These are phyloP conservation scores for Drosera spatulata DNA, from an alignment of 179 eudicot genomes.

Conservation along the genomic window DNA sequence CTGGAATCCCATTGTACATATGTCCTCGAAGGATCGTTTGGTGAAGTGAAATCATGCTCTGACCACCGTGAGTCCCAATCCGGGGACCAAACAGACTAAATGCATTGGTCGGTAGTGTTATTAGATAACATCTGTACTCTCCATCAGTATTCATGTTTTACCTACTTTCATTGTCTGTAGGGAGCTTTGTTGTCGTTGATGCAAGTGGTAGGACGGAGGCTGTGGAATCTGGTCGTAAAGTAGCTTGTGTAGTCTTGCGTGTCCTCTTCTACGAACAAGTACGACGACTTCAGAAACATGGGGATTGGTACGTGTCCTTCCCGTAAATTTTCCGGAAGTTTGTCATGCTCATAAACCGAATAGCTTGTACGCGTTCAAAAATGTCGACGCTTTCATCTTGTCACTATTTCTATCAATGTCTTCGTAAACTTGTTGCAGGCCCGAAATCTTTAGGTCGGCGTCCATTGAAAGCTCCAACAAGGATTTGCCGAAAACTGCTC, in stretches of 20 bases:
- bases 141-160: not conserved
- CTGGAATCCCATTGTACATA: too few relatives aligned
- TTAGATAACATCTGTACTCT: not conserved
- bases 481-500: not conserved
- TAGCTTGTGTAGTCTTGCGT: constrained; percentile 62
- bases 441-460: constrained; percentile 28
- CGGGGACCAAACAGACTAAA: too few relatives aligned
- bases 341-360: not conserved
- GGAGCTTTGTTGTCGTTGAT: constrained; percentile 83
- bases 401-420: not conserved
- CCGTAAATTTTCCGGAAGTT: not conserved
- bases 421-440: constrained; percentile 36
- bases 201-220: constrained; percentile 85
- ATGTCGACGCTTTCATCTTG: not conserved
- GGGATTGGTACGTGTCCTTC: constrained; percentile 49
- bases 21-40: too few relatives aligned
- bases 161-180: constrained; percentile 20
- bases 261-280: constrained; percentile 91
- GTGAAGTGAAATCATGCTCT: too few relatives aligned
- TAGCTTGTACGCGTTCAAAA: not conserved
- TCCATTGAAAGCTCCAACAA: constrained; percentile 8
- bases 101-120: too few relatives aligned
- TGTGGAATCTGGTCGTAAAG: constrained; percentile 79
- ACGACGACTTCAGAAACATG: constrained; percentile 53
- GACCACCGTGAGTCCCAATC: too few relatives aligned